Base-by-base conservation (phyloP, 805 yeast species). In the Starmerella apicola region DNA sequence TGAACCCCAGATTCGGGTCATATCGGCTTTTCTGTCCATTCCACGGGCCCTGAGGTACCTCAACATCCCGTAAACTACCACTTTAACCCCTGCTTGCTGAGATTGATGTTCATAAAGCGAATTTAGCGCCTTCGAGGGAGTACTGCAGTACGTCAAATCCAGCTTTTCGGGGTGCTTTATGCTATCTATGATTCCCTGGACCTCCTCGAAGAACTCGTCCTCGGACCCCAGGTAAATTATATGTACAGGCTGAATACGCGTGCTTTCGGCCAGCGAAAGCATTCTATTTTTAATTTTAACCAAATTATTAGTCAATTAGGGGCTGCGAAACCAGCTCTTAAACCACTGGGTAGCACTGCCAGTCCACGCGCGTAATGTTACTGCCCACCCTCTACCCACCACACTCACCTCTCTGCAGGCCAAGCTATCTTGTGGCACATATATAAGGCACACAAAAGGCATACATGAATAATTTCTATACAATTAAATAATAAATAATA, bases 151-250 rank as follows among this genome's bases (percentile, higher is more conserved):
- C 2, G 43, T 43, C 24, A 46, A 36, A 25, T 46, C 49, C 15
- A 46, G 28, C 8, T 17, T 15, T 19, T 46, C 49, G 8, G 46
- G 32, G 20, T 46, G 38, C 8, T n/a, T 16, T 4, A 46, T 29
- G 2, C 25, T 22, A 5, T 5, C 8, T 3, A 13, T 6, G 10
- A 39, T 17, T 5, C 15, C 23, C 22, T 27, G 18, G 8, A 45
- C 18, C 34, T 37, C 39, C 13, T 15, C 34, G 8, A 45, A 26
- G n/a, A 46, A 38, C 31, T 46, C 32, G 12, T 19, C 19, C 28
- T 46, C 49, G 3, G 46, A 32, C 26, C 50, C 50, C 2, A 46
- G 1, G 21, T 37, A 46, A 3, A 41, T 37, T 2, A 46, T 37
- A 16, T 39, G 37, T 4, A 44, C 41, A 12, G 49, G 46, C 3